Evolutionary conservation across 1,139 yeast genomes (phyloP).

Genomic region (Suhomyces kunorum): DNA sequence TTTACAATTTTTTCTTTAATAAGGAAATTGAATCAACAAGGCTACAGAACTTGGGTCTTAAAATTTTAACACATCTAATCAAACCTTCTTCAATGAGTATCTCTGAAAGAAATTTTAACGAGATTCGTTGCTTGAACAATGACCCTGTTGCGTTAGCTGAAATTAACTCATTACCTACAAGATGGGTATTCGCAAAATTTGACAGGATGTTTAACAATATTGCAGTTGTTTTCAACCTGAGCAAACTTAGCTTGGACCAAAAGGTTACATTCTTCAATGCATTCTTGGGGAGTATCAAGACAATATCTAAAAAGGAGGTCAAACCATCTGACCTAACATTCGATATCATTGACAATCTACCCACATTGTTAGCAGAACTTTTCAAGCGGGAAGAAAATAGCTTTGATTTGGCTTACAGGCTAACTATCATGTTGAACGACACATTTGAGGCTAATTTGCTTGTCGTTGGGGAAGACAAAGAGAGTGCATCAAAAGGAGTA

Average conservation of each 20-base stretch:
- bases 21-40: conserved; percentile 22
- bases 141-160: conserved; percentile 35
- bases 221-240: conserved; percentile 27
- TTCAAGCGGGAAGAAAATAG: conserved; percentile 21
- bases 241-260: conserved; percentile 24
- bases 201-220: conserved; percentile 35
- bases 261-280: conserved; percentile 29
- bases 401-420: conserved; percentile 22
- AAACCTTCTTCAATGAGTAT: conserved; percentile 21
- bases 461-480: conserved; percentile 4
- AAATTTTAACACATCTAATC: conserved; percentile 27
- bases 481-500: conserved; percentile 1
- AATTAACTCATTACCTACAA: conserved; percentile 32
- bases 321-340: conserved; percentile 30
- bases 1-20: conserved; percentile 37
- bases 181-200: conserved; percentile 37
- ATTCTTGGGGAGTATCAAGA: conserved; percentile 31
- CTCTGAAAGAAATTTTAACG: conserved; percentile 27
- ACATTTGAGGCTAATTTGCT: conserved; percentile 29
- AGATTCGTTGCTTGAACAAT: conserved; percentile 35
- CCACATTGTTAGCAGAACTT: conserved; percentile 26
- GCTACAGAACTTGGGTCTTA: conserved; percentile 31
- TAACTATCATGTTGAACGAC: conserved; percentile 30
- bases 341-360: conserved; percentile 36
- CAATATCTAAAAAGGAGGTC: conserved; percentile 32